Conservation (phyloP, 768 basidiomycete species). For the Russula olivacea region DNA sequence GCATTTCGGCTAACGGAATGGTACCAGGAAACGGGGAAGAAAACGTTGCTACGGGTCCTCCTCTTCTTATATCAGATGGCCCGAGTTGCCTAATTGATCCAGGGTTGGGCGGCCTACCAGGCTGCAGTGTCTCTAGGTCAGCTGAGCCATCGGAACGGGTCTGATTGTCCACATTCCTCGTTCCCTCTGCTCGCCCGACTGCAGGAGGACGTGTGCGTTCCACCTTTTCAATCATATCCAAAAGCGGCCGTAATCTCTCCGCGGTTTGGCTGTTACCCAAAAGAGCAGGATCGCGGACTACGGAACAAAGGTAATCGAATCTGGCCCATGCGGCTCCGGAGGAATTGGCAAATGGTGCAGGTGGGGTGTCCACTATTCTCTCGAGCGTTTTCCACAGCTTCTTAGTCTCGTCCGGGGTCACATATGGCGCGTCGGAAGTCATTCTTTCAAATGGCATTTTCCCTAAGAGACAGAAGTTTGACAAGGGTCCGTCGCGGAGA, state of each 20-base stretch:
- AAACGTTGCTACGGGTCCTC: no score
- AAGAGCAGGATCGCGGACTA: background rate
- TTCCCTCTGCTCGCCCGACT: no score
- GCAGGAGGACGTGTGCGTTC: background rate
- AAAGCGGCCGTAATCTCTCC: background rate
- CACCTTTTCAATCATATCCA: background rate
- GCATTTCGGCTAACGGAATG: no score
- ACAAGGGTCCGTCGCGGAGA: conserved; percentile 1
- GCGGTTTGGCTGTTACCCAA: background rate
- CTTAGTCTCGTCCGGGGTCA: background rate
- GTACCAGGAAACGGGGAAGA: no score
- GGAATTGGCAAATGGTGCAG: background rate
- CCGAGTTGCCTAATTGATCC: background rate
- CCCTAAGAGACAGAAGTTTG: background rate
- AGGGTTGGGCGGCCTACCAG: background rate
- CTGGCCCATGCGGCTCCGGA: background rate
- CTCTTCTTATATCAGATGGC: no score
- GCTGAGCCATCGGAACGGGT: background rate
- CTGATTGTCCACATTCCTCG: background rate
- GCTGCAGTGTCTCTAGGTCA: no score
- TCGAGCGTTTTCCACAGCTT: background rate
- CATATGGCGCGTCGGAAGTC: background rate
- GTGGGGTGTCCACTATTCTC: background rate
- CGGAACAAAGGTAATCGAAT: background rate
- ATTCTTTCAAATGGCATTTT: background rate